Evolutionary conservation across 352 stramenopile genomes (phyloP), one percentile per base, ranked within the genome.

Genomic region (Pythium dissimile): DNA sequence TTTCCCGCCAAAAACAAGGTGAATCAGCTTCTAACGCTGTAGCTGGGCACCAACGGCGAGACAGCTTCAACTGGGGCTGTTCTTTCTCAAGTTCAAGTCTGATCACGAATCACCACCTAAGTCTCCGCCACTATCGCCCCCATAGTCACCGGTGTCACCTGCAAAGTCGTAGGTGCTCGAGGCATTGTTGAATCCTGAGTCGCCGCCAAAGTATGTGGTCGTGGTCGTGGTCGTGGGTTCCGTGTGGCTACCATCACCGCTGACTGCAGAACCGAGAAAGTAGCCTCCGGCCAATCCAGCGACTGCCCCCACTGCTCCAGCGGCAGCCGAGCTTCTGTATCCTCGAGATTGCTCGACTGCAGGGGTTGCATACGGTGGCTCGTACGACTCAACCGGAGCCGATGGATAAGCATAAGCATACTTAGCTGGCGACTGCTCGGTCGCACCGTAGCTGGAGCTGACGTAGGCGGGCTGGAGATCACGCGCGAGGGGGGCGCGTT

Each of bases 321-420:
- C 66, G 3, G 67, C 69, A 39, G 77, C 66, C 2, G 61, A 27
- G 20, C 67, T 67, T 18, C 54, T 49, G 8, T 59, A 35, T 21
- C 45, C 30, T 11, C 12, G 47, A 2, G 45, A 30, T 12, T 35
- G 3, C 8, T 20, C n/a, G 13, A 12, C 5, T 13, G 20, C 53
- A 1, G 51, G 59, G 2, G 49, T 42, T 2, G 38, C 51, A 21
- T 56, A 62, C 20, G 51, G 49, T 15, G 30, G 28, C 23, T 42
- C 41, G 49, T 50, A 48, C 11, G 34, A 74, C 18, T 37, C 61
- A 12, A 74, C 66, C 9, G 63, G 67, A 0, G 74, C 76, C 6
- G 80, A 73, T 13, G 80, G 65, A 58, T 88, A 86, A n/a, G 65
- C 69, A 35, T 80, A 83, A 34, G 57, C 54, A 39, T 71, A 73